A percentile compares a stretch with the other conserved stretches of the same genome.
These are phyloP conservation scores for Saccharomyces pastorianus DNA, from an alignment of 1,139 yeast genomes.

Conservation along the genomic window DNA sequence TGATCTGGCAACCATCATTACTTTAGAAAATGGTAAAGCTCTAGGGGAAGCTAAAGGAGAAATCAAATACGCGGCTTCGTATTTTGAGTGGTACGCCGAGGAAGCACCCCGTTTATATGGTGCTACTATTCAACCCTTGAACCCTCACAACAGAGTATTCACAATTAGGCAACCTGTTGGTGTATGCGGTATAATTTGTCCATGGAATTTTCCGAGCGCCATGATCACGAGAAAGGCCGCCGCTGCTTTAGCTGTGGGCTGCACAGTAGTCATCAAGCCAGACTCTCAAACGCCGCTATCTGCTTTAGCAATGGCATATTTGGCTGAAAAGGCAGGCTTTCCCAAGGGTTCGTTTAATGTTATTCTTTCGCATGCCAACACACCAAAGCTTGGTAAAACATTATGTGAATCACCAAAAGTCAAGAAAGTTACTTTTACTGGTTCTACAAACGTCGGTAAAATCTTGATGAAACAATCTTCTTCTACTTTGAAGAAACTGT, in stretches of 20 bases:
- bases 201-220: slow-evolving; percentile 94
- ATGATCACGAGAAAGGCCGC: slow-evolving; percentile 90
- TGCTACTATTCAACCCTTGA: slow-evolving; percentile 58
- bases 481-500: slow-evolving; percentile 69
- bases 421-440: slow-evolving; percentile 80
- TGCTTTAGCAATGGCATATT: slow-evolving; percentile 70
- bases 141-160: slow-evolving; percentile 48
- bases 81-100: slow-evolving; percentile 81
- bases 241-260: slow-evolving; percentile 90
- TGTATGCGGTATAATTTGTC: slow-evolving; percentile 83
- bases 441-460: slow-evolving; percentile 80
- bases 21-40: slow-evolving; percentile 83
- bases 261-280: slow-evolving; percentile 84
- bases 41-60: slow-evolving; percentile 71
- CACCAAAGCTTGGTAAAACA: slow-evolving; percentile 54
- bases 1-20: slow-evolving; percentile 65
- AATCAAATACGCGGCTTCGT: slow-evolving; percentile 66
- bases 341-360: slow-evolving; percentile 81
- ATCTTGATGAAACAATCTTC: slow-evolving; percentile 71
- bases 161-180: slow-evolving; percentile 78
- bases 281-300: slow-evolving; percentile 84
- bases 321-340: slow-evolving; percentile 72
- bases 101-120: slow-evolving; percentile 78
- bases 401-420: slow-evolving; percentile 62
- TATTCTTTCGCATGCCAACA: slow-evolving; percentile 47